Conservation (phyloP, 108 stramenopile species). For the Nitzschia palea region DNA sequence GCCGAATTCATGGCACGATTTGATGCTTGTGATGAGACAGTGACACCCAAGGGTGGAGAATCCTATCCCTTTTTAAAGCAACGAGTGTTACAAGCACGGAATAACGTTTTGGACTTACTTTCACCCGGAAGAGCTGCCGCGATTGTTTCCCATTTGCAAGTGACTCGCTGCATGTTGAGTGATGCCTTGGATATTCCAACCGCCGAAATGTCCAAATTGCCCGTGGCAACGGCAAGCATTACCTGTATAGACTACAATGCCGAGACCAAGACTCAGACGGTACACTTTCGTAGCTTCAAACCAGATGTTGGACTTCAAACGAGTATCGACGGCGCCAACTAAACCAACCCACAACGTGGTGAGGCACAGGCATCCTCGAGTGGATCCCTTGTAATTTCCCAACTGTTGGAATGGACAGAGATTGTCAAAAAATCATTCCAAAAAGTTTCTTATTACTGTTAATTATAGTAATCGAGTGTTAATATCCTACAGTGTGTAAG, state of each 20-base stretch:
- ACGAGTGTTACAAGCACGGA: slow-evolving; percentile 65
- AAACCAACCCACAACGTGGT: no score
- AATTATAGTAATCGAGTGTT: not conserved
- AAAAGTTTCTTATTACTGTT: not conserved
- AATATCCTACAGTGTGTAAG: slow-evolving; percentile 93
- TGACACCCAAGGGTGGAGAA: slow-evolving; percentile 87
- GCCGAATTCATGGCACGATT: slow-evolving; percentile 62
- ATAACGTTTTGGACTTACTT: slow-evolving; percentile 49
- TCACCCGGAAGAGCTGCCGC: slow-evolving; percentile 63
- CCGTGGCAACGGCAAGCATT: slow-evolving; percentile 80
- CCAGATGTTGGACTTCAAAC: slow-evolving; percentile 71
- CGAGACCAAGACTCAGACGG: slow-evolving; percentile 48
- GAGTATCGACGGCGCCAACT: slow-evolving; percentile 81
- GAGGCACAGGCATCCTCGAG: no score
- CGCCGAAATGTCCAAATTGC: slow-evolving; percentile 62
- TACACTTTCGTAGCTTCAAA: slow-evolving; percentile 85
- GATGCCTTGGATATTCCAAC: slow-evolving; percentile 76
- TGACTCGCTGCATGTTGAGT: slow-evolving; percentile 78
- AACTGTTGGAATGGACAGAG: no score
- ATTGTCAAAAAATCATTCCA: no score
- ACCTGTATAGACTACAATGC: slow-evolving; percentile 82
- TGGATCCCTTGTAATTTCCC: no score
- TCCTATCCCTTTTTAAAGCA: slow-evolving; percentile 67
- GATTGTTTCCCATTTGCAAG: slow-evolving; percentile 86
- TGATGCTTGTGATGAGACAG: slow-evolving; percentile 81